Conservation (phyloP, 2,329 filamentous ascomycete species). For the Keithomyces neogunnii region DNA sequence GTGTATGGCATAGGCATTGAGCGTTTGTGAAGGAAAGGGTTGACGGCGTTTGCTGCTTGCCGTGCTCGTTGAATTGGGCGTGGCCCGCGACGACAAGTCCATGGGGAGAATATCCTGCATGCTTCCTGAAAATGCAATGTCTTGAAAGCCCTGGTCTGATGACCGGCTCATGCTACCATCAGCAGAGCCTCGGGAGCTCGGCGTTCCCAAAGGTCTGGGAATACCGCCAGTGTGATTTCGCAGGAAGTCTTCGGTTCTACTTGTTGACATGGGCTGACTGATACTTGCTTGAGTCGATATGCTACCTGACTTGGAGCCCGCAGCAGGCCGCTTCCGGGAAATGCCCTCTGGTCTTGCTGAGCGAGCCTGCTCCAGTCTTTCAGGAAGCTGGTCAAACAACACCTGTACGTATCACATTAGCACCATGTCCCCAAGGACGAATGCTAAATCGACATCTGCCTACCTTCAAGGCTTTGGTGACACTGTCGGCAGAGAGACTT, state of each 20-base stretch:
- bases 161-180: slow-evolving; percentile 23
- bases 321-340: slow-evolving; percentile 50
- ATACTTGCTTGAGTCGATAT: slow-evolving; percentile 20
- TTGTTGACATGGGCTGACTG: slow-evolving; percentile 22
- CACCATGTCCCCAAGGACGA: neutral
- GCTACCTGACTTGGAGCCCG: slow-evolving; percentile 28
- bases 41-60: slow-evolving; percentile 30
- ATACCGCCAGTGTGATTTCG: slow-evolving; percentile 19
- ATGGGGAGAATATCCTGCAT: slow-evolving; percentile 37
- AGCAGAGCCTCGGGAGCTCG: slow-evolving; percentile 20
- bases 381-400: slow-evolving; percentile 77
- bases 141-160: slow-evolving; percentile 23
- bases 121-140: slow-evolving; percentile 28
- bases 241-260: slow-evolving; percentile 25
- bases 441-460: slow-evolving; percentile 19
- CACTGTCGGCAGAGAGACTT: slow-evolving; percentile 83
- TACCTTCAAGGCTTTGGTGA: slow-evolving; percentile 70
- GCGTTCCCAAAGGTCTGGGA: slow-evolving; percentile 14
- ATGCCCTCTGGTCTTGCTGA: slow-evolving; percentile 22
- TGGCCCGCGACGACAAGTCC: slow-evolving; percentile 34
- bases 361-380: slow-evolving; percentile 50
- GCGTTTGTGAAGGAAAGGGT: slow-evolving; percentile 21
- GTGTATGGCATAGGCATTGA: slow-evolving; percentile 20
- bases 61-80: slow-evolving; percentile 34
- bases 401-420: slow-evolving; percentile 36